Conservation (phyloP, 164 flowering plant species). For the Cinnamomum chago region DNA sequence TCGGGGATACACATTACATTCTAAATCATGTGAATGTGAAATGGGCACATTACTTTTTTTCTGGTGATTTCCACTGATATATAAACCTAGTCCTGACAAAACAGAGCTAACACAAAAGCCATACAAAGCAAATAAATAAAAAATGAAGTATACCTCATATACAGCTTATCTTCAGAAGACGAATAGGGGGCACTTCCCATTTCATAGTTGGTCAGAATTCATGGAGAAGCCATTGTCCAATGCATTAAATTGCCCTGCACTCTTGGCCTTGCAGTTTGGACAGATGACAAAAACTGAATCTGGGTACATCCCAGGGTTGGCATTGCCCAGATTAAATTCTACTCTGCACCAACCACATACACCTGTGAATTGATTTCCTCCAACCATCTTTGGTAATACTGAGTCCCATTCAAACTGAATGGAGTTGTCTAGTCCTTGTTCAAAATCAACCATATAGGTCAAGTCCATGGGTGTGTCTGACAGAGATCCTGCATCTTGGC, state of each 20-base stretch:
- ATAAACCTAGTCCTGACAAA: background rate
- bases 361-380: constrained; percentile 32
- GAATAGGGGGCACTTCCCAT: background rate
- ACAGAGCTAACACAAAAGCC: too few species aligned
- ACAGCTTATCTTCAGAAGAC: constrained; percentile 2
- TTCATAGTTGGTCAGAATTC: constrained; percentile 16
- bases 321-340: constrained; percentile 54
- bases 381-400: constrained; percentile 29
- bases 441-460: constrained; percentile 29
- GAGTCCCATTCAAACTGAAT: constrained; percentile 39
- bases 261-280: constrained; percentile 67
- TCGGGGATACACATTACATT: too few species aligned
- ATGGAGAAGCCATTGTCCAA: constrained; percentile 26
- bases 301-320: constrained; percentile 45
- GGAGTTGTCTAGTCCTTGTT: constrained; percentile 29
- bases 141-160: constrained; percentile 1
- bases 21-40: too few species aligned
- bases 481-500: constrained; percentile 31
- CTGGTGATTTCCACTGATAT: background rate
- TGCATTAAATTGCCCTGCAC: constrained; percentile 52
- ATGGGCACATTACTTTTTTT: too few species aligned
- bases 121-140: background rate
- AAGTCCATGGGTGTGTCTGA: constrained; percentile 35
- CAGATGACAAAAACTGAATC: constrained; percentile 86
- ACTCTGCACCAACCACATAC: constrained; percentile 79